Evolutionary conservation across 225 moss, liverwort and hornwort genomes (phyloP).

Genomic region (Marchantia polymorpha): DNA sequence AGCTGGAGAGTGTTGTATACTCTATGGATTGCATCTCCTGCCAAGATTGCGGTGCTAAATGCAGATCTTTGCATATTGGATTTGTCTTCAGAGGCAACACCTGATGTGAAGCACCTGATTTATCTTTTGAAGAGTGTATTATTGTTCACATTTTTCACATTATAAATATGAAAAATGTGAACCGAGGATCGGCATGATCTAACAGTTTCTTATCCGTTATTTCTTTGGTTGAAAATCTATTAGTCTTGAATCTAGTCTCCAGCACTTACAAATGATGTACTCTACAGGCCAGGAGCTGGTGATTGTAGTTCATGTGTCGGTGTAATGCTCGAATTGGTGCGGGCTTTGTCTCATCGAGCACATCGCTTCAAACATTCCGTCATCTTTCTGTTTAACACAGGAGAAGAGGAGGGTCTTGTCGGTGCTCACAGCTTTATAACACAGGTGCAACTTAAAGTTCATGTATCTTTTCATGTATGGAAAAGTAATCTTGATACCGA

Average conservation of each 20-base stretch:
- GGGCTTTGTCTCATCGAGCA: conserved; percentile 78
- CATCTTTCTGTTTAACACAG: conserved; percentile 85
- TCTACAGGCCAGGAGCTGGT: conserved; percentile 69
- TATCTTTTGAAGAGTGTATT: no score
- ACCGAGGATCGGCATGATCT: no score
- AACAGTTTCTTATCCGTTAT: no score
- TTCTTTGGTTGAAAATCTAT: no score
- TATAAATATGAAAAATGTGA: no score
- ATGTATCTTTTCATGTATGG: not conserved
- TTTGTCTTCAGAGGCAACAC: no score
- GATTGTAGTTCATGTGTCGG: conserved; percentile 92
- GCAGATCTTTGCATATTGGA: no score
- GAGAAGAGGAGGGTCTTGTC: conserved; percentile 89
- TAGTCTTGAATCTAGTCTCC: no score
- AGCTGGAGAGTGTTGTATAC: not conserved
- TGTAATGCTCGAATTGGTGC: conserved; percentile 75
- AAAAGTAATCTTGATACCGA: not conserved
- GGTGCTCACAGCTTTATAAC: conserved; percentile 97
- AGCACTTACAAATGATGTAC: not conserved
- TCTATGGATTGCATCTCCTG: no score
- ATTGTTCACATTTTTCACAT: no score
- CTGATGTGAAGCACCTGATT: no score
- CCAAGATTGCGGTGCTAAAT: no score
- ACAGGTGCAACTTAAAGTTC: conserved; percentile 31
- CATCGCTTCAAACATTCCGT: conserved; percentile 79